A percentile compares a stretch with the other conserved stretches of the same genome.
These are phyloP conservation scores for Medicago arabica DNA, from an alignment of 306 rosid genomes.

Conservation along the genomic window DNA sequence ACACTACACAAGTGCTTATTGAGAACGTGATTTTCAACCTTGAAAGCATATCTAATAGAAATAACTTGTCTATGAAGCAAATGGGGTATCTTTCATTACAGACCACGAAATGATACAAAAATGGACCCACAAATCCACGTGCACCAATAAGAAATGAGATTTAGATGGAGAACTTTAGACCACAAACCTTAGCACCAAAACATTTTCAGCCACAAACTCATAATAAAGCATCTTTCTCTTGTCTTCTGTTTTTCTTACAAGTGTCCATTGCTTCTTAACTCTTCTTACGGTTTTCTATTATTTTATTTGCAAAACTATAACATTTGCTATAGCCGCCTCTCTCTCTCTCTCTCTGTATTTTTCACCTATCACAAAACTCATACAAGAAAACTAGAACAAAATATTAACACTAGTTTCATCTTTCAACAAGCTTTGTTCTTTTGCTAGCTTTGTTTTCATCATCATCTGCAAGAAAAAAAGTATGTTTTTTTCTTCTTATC, in stretches of 20 bases:
- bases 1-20: no score
- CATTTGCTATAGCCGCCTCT: constrained; percentile 41
- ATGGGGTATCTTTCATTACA: constrained; percentile 5
- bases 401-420: not conserved
- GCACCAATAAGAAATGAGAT: constrained; percentile 35
- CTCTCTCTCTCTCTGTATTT: not conserved
- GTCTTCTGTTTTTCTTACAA: no score
- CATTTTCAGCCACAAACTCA: not conserved
- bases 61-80: not conserved
- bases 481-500: constrained; percentile 23
- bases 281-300: no score
- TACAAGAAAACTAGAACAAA: not conserved
- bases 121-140: constrained; percentile 40
- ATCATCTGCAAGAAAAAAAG: constrained; percentile 32
- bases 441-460: constrained; percentile 24
- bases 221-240: no score
- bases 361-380: not conserved
- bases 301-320: not conserved
- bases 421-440: not conserved
- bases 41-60: constrained; percentile 1
- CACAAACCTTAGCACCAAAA: not conserved
- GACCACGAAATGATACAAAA: constrained; percentile 17
- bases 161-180: not conserved
- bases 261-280: no score
- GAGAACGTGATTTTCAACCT: constrained; percentile 9